Evolutionary conservation across 306 rosid genomes (phyloP).

Genomic region (Gastrolobium bilobum): DNA sequence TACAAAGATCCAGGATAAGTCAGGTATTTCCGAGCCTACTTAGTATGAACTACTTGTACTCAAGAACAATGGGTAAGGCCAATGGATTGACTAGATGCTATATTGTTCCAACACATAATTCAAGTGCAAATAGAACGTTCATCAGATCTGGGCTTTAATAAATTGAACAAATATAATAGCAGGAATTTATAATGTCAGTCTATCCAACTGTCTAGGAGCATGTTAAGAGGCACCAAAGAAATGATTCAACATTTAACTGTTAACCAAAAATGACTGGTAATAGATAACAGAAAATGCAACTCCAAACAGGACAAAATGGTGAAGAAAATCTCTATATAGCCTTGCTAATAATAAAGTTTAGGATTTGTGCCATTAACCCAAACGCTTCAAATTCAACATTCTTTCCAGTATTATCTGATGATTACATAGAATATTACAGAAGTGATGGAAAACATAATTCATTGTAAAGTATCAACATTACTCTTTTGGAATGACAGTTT

Average conservation of each 20-base stretch:
- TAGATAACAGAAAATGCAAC: not conserved
- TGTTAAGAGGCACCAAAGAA: constrained; percentile 34
- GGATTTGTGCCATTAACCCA: constrained; percentile 19
- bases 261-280: constrained; percentile 26
- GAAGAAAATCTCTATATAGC: constrained; percentile 26
- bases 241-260: not conserved
- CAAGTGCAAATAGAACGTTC: constrained; percentile 24
- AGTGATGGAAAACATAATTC: not conserved
- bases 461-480: not conserved
- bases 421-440: not conserved
- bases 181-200: constrained; percentile 5
- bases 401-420: not conserved
- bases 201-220: constrained; percentile 5
- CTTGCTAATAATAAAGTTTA: constrained; percentile 6
- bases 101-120: not conserved
- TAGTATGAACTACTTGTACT: constrained; percentile 10
- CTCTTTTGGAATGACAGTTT: not conserved
- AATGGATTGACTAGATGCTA: constrained; percentile 30
- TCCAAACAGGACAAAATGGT: constrained; percentile 3
- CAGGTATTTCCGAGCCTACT: not conserved
- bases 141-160: constrained; percentile 18
- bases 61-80: constrained; percentile 1
- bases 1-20: constrained; percentile 5
- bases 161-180: constrained; percentile 16
- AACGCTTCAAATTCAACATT: constrained; percentile 23